Conservation (phyloP, 2,329 filamentous ascomycete genomes). For the Neopestalotiopsis sp. region DNA sequence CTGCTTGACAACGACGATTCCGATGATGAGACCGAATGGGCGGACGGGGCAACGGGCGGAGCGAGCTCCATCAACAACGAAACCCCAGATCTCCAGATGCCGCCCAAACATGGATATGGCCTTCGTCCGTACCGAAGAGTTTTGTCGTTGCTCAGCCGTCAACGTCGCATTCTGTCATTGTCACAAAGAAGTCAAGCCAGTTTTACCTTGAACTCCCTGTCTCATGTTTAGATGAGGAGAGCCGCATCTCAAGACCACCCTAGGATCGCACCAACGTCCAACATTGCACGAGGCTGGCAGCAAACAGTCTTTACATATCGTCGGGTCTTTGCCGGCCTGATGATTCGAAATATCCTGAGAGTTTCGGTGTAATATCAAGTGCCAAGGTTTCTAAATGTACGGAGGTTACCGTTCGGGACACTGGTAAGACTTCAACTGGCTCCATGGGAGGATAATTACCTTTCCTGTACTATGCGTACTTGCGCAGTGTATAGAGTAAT, state of each 20-base stretch:
- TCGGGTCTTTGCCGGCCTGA: not conserved
- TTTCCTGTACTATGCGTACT: not conserved
- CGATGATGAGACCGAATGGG: not conserved
- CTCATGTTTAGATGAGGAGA: slow-evolving; percentile 14
- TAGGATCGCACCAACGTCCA: slow-evolving; percentile 4
- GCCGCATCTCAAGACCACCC: slow-evolving; percentile 8
- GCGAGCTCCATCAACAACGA: slow-evolving; percentile 13
- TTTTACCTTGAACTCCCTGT: slow-evolving; percentile 13
- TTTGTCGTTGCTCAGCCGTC: not conserved
- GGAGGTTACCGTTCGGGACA: not conserved
- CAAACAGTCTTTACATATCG: not conserved
- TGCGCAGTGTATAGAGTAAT: not conserved
- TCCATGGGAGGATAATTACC: not conserved
- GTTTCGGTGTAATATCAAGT: not conserved
- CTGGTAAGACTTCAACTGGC: not conserved
- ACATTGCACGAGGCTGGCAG: slow-evolving; percentile 12
- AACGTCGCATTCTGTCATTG: slow-evolving; percentile 8
- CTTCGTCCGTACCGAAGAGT: not conserved
- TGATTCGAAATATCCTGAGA: not conserved
- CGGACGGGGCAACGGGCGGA: not conserved
- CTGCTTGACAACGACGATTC: not conserved
- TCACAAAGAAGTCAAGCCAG: not conserved
- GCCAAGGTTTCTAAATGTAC: not conserved
- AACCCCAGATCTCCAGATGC: slow-evolving; percentile 11
- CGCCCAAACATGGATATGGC: not conserved